Conservation (phyloP, 139 green algal genomes). For the Micractinium sp. region DNA sequence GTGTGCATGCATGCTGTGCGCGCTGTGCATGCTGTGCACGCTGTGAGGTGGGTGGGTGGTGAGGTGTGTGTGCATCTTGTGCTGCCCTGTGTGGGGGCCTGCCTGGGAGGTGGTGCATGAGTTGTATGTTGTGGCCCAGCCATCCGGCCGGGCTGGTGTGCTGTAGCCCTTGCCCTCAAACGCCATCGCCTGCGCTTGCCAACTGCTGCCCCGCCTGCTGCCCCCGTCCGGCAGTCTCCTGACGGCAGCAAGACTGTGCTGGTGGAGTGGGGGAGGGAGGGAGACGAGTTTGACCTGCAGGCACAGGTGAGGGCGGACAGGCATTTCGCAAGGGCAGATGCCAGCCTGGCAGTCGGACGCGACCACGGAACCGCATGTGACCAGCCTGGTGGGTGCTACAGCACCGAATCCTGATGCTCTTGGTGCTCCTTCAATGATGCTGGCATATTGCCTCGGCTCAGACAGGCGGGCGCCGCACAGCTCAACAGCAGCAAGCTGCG, state of each 20-base stretch:
- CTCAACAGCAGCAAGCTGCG: background rate
- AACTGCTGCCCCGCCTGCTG: background rate
- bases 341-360: too few species aligned
- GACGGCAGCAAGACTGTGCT: constrained; percentile 35
- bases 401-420: background rate
- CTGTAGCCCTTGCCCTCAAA: too few species aligned
- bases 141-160: too few species aligned
- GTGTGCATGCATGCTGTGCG: background rate
- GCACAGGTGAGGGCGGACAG: constrained; percentile 15
- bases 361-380: too few species aligned
- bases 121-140: too few species aligned
- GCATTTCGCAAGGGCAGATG: too few species aligned
- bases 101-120: background rate
- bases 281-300: constrained; percentile 43
- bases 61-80: background rate
- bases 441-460: too few species aligned
- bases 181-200: background rate
- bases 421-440: too few species aligned
- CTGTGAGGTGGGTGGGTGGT: background rate
- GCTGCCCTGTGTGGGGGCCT: background rate
- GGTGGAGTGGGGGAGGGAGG: constrained; percentile 52
- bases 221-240: background rate
- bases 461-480: too few species aligned
- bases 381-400: too few species aligned
- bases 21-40: background rate